Base-by-base conservation (phyloP, 441 rosid genomes). In the Macaranga tanarius region DNA sequence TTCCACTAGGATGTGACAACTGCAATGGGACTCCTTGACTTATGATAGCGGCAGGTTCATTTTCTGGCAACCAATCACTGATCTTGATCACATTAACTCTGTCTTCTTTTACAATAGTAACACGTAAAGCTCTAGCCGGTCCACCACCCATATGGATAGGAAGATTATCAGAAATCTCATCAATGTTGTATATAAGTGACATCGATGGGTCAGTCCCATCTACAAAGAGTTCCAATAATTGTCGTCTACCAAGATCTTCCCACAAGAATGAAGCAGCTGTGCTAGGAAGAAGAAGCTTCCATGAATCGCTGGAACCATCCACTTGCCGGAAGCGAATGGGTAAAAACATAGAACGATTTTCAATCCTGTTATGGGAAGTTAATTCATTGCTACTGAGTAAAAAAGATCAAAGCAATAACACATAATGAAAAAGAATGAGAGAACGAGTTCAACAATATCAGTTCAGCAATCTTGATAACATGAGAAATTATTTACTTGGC, bases 1-100 rank as follows among this genome's bases (percentile, higher is more conserved):
- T 84, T 78, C 84, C 79, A 67, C 90, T 69, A 57, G 79, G 15
- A 57, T 84, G 84, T 34, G 89, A 76, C 77, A 84, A 63, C n/a
- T 86, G 76, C 42, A 89, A 71, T 60, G 85, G 67, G 62, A 73
- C 79, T 79, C 82, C 82, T 78, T 77, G 69, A 76, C 79, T 73
- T 76, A 76, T 76, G 60, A 79, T 73, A 69, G 85, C 78, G 42
- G 84, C 55, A 65, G 90, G 76, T 75, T 92, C 98, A 84, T 83
- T 83, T 84, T 90, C 96, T 65, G 98, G 99, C 97, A 92, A 86
- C 97, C 92, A 93, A 83, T 96, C 99, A 80, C 88, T 83, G 82
- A 93, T 84, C 81, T 83, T 90, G 54, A 93, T 85, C 63, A 92
- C 82, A 84, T 92, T 90, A 69, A 81, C 80, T 83, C 84, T 92